Evolutionary conservation across 495 filamentous ascomycete genomes (phyloP).

Genomic region (Talaromyces proteolyticus): DNA sequence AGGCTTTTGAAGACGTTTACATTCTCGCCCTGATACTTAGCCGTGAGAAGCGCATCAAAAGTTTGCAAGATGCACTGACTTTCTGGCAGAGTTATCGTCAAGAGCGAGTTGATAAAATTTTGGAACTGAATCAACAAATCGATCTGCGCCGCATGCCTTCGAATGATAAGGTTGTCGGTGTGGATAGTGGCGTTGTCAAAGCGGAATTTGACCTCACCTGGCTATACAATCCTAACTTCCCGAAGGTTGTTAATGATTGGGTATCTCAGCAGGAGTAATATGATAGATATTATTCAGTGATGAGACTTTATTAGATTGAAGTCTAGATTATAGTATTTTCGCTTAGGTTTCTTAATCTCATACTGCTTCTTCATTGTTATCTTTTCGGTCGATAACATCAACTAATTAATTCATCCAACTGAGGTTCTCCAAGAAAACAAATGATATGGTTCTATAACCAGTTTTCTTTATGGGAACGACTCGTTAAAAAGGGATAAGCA

Average conservation of each 20-base stretch:
- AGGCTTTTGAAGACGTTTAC: conserved; percentile 34
- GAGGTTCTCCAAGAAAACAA: not conserved
- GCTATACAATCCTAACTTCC: not conserved
- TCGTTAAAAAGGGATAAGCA: no score
- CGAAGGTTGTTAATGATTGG: not conserved
- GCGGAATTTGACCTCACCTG: not conserved
- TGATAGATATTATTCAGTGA: not conserved
- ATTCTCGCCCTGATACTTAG: conserved; percentile 11
- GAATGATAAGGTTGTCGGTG: not conserved
- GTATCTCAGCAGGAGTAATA: not conserved
- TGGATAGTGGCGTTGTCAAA: not conserved
- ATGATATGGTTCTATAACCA: no score
- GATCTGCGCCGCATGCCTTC: conserved; percentile 11
- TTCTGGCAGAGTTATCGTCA: conserved; percentile 11
- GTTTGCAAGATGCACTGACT: conserved; percentile 1
- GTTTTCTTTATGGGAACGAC: no score
- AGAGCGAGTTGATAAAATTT: conserved; percentile 8
- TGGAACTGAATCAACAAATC: conserved; percentile 8
- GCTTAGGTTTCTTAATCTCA: not conserved
- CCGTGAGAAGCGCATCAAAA: not conserved
- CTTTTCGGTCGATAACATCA: not conserved
- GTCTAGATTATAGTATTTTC: no score
- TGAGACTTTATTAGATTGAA: not conserved
- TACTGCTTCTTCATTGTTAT: no score
- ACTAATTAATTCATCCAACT: not conserved